phyloP scores from a whole-genome alignment of 306 rosid genomes.

The Abrus precatorius region DNA sequence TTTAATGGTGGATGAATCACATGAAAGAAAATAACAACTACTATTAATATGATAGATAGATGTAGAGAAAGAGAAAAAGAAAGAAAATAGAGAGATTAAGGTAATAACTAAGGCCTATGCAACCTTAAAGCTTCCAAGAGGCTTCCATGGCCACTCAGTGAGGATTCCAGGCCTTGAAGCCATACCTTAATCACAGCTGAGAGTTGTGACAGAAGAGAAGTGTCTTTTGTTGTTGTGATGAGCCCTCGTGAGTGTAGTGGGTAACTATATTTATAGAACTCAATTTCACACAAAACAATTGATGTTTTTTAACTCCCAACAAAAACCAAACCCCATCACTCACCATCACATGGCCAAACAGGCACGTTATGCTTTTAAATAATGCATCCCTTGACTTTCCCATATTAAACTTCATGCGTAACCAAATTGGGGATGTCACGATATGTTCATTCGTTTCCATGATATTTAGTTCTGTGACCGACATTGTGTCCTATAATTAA shows the following conservation, averaged over 20 bases:
- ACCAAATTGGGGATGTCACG: not conserved
- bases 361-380: not conserved
- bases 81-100: not conserved
- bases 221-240: not conserved
- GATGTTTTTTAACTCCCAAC: not conserved
- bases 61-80: not conserved
- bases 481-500: not conserved
- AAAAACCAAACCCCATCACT: not conserved
- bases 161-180: slow-evolving; percentile 75
- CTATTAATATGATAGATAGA: no score
- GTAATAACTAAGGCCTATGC: not conserved
- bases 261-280: slow-evolving; percentile 9
- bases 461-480: not conserved
- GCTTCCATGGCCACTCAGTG: slow-evolving; percentile 79
- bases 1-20: not conserved
- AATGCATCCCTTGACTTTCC: not conserved
- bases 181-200: slow-evolving; percentile 37
- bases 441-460: no score
- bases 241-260: not conserved
- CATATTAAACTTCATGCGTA: not conserved
- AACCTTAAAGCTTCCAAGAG: slow-evolving; percentile 70
- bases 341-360: not conserved
- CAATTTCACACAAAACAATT: not conserved
- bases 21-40: not conserved
- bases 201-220: not conserved